Evolutionary conservation across 1,139 yeast species (phyloP), one percentile per base, ranked within the genome.

Genomic region (Candida glucosophila): DNA sequence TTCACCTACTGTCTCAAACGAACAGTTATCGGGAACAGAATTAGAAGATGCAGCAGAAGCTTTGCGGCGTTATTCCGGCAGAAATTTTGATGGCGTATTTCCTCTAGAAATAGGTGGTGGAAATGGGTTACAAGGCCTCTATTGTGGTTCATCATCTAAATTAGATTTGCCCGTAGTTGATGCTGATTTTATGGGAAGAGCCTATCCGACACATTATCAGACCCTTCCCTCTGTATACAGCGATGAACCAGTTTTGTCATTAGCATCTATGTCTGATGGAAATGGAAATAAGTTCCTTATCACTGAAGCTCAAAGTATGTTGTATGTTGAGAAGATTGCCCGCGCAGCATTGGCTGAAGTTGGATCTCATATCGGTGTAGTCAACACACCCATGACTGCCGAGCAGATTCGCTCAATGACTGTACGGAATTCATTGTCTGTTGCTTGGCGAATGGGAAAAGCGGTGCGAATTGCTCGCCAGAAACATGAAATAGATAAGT

Each of bases 401-500:
- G 22, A 31, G 4, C 31, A 38, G 10, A 35, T 54, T 22, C 27
- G 36, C 9, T 28, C 33, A 4, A 40, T 35, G 34, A 41, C 58
- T 3, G 48, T 57, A 16, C 57, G 43, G 24, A 40, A 51, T 15
- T 49, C 67, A 4, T 21, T 60, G 5, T 65, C 71, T 1, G 38
- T 49, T 15, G 60, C 69, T 4, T 66, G 72, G 73, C 49, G 71
- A 43, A 55, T 66, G 27, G 72, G 72, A 3, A 45, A 61, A 27
- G 67, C 67, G 2, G 60, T 65, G 6, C 37, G 39, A 16, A 39
- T 54, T 14, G 62, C 69, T 2, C 44, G 54, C 22, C 55, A 52
- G 25, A 45, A 43, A 6, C 43, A 51, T 14, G 56, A 58, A 26
- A 43, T 62, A 17, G 58, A 53, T 16, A 36, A 39, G 20, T 40